Base-by-base conservation (phyloP, 2,329 filamentous ascomycete species). In the Diatrype stigma region DNA sequence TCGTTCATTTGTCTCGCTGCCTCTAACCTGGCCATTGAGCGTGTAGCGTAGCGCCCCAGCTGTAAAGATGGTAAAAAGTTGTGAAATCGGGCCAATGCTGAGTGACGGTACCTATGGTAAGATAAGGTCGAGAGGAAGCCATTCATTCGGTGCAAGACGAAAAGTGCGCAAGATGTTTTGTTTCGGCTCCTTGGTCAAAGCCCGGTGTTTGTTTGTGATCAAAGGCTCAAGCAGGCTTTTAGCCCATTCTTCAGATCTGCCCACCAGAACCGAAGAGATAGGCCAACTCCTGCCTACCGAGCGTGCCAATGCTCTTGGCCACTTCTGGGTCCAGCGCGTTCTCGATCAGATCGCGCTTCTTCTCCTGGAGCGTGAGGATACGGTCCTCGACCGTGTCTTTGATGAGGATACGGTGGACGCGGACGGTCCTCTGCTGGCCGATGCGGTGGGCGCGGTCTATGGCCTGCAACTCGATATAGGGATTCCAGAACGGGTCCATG, bases 401-500 rank as follows among this genome's bases (percentile, higher is more conserved):
- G 7, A 93, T 82, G 3, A 96, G 72, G 22, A 96, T 80, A 3
- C 90, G 85, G 65, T 96, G 90, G 1, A 96, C 86, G 50, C 84
- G 79, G 4, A 96, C 92, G 7, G 84, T 73, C 3, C 79, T 78
- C 57, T 77, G 73, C 70, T 96, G 92, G 1, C 91, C 91, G 59
- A 96, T 92, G 10, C 92, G 87, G 68, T 96, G 87, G 2, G 91
- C 89, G 21, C 92, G 87, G 66, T 96, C 92, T 47, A 96, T 86
- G 3, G 92, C 92, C 70, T 96, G 92, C 69, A 91, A 90, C 70
- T 96, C 92, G 46, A 95, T 87, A 64, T 87, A 96, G 0, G 91
- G 92, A 56, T 96, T 96, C 90, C 90, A 96, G 72, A 95, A 96
- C 0, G 91, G 91, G 65, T 96, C 91, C 64, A 96, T 84, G 56